Conservation (phyloP, 495 filamentous ascomycete species). For the Echria macrotheca region DNA sequence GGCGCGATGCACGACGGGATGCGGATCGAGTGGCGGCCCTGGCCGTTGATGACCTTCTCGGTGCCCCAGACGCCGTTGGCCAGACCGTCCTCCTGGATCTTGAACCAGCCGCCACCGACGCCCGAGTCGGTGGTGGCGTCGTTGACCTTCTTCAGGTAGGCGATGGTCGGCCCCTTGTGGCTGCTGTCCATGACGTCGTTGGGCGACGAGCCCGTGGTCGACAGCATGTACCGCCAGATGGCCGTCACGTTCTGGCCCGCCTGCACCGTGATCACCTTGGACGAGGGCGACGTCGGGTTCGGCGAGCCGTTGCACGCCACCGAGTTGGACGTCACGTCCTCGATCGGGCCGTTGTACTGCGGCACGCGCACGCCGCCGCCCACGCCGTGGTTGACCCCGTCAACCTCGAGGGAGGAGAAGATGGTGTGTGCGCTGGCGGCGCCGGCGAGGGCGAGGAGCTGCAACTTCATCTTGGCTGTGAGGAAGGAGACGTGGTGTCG, state of each 20-base stretch:
- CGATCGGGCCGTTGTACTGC: constrained; percentile 43
- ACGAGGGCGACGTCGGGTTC: constrained; percentile 42
- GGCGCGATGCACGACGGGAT: constrained; percentile 43
- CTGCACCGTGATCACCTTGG: constrained; percentile 31
- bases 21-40: constrained; percentile 36
- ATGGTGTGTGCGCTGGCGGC: constrained; percentile 30
- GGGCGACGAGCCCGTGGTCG: constrained; percentile 30
- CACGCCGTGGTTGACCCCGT: constrained; percentile 25
- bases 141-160: constrained; percentile 48
- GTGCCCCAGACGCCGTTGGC: constrained; percentile 40
- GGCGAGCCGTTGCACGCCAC: constrained; percentile 52
- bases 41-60: constrained; percentile 42
- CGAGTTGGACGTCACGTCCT: constrained; percentile 44
- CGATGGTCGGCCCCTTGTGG: constrained; percentile 42
- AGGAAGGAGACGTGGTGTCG: not conserved
- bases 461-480: constrained; percentile 24
- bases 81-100: constrained; percentile 44
- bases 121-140: constrained; percentile 39
- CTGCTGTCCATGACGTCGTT: constrained; percentile 43
- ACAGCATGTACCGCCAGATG: constrained; percentile 45
- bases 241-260: constrained; percentile 28
- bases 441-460: constrained; percentile 19
- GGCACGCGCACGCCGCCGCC: constrained; percentile 25
- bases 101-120: constrained; percentile 44
- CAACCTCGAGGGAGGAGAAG: constrained; percentile 27